phyloP scores from a whole-genome alignment of 805 yeast species.

The Vanderwaltozyma polyspora region DNA sequence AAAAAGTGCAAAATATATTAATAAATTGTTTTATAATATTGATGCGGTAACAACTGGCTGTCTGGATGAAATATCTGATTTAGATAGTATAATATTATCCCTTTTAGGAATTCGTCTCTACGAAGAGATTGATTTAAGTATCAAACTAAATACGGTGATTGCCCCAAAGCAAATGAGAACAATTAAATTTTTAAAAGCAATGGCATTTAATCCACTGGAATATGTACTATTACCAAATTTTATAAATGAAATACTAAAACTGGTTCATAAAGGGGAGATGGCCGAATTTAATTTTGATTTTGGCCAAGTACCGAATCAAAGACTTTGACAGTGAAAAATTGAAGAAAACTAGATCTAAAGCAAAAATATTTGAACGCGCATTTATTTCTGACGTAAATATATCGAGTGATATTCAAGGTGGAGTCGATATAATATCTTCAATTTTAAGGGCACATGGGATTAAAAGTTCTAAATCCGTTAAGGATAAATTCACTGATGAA shows the following conservation, averaged over 20 bases:
- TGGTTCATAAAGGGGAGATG: slow-evolving; percentile 5
- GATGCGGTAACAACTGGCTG: slow-evolving; percentile 57
- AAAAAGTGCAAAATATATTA: slow-evolving; percentile 1
- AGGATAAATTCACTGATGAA: not conserved
- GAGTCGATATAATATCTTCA: slow-evolving; percentile 15
- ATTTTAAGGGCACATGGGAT: slow-evolving; percentile 22
- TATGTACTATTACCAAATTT: slow-evolving; percentile 47
- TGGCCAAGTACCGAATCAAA: slow-evolving; percentile 25
- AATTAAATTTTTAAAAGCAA: slow-evolving; percentile 70
- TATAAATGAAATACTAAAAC: slow-evolving; percentile 35
- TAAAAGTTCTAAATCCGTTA: slow-evolving; percentile 8
- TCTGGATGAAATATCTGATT: slow-evolving; percentile 34
- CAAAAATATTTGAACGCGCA: slow-evolving; percentile 22
- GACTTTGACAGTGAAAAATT: slow-evolving; percentile 22
- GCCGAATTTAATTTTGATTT: slow-evolving; percentile 6
- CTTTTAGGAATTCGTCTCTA: slow-evolving; percentile 48
- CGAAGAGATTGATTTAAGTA: slow-evolving; percentile 18
- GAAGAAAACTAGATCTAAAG: slow-evolving; percentile 9
- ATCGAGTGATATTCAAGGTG: slow-evolving; percentile 20
- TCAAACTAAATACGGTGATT: slow-evolving; percentile 39
- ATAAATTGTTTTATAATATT: slow-evolving; percentile 28
- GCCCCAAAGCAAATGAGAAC: slow-evolving; percentile 81
- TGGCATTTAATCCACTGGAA: slow-evolving; percentile 42
- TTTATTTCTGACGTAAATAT: slow-evolving; percentile 14
- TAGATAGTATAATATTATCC: slow-evolving; percentile 34